Percentiles rank a stretch among this genome's conserved stretches.
phyloP scores from a whole-genome alignment of 202 grass and related monocot genomes.

The Elaeis oleifera region DNA sequence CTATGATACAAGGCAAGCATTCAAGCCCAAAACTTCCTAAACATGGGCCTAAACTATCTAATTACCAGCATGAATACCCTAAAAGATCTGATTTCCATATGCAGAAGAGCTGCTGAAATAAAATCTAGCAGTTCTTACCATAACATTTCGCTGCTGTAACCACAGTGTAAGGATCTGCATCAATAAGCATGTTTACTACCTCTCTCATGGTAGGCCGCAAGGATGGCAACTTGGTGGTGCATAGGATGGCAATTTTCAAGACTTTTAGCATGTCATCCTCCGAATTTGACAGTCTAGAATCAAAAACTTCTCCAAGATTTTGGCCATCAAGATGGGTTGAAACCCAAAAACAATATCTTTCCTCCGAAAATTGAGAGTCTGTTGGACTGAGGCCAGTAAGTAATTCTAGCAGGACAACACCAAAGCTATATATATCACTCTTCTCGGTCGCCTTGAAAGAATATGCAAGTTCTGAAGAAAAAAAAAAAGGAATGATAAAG shows the following conservation, averaged over 20 bases:
- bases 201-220: constrained; percentile 43
- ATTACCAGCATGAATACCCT: too few relatives aligned
- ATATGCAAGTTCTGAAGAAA: constrained; percentile 53
- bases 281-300: constrained; percentile 27
- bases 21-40: too few relatives aligned
- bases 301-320: constrained; percentile 41
- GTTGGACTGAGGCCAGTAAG: constrained; percentile 42
- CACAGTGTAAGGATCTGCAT: constrained; percentile 30
- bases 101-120: constrained; percentile 9
- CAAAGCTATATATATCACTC: constrained; percentile 53
- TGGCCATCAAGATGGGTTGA: constrained; percentile 17
- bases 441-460: constrained; percentile 50
- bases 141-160: constrained; percentile 18
- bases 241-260: constrained; percentile 44
- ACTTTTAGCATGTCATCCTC: constrained; percentile 56
- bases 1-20: too few relatives aligned
- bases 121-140: constrained; percentile 36
- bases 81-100: too few relatives aligned
- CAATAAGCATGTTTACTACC: constrained; percentile 68
- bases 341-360: constrained; percentile 47
- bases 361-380: constrained; percentile 31
- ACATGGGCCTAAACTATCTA: too few relatives aligned
- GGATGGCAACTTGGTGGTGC: constrained; percentile 44
- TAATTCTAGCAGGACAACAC: constrained; percentile 52
- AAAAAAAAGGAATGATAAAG: constrained; percentile 3